Evolutionary conservation across 2,329 filamentous ascomycete genomes (phyloP).

Genomic region (Fusarium subglutinans): DNA sequence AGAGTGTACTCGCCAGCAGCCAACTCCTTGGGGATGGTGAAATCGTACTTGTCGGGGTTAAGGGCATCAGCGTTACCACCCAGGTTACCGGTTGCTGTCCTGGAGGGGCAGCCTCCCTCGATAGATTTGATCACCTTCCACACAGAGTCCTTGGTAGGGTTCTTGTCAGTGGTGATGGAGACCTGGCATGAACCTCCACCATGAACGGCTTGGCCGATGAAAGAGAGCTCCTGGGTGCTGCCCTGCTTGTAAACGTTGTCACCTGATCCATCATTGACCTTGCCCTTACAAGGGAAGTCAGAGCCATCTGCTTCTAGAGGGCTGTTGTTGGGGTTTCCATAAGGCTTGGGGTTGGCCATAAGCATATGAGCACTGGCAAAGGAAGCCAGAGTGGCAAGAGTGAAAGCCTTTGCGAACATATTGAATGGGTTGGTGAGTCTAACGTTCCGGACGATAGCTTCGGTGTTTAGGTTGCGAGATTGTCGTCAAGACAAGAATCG

Average conservation of each 20-base stretch:
- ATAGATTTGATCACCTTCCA: conserved; percentile 94
- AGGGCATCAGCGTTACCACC: conserved; percentile 54
- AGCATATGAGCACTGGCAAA: conserved; percentile 78
- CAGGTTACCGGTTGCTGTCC: conserved; percentile 50
- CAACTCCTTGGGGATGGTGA: conserved; percentile 75
- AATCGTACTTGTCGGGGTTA: conserved; percentile 70
- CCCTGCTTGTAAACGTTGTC: conserved; percentile 66
- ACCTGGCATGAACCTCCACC: conserved; percentile 95
- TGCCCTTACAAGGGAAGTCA: conserved; percentile 85
- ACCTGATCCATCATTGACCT: conserved; percentile 56
- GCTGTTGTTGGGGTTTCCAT: conserved; percentile 61
- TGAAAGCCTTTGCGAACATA: conserved; percentile 62
- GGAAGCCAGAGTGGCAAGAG: conserved; percentile 65
- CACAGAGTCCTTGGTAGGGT: conserved; percentile 70
- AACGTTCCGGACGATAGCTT: conserved; percentile 48
- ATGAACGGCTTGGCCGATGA: conserved; percentile 80
- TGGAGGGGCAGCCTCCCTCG: conserved; percentile 83
- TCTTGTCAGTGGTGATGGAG: conserved; percentile 80
- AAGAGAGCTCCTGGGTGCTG: conserved; percentile 60
- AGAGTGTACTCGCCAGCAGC: conserved; percentile 80
- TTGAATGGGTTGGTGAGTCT: conserved; percentile 48
- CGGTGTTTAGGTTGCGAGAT: conserved; percentile 31
- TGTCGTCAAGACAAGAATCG: conserved; percentile 43
- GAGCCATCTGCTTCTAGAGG: conserved; percentile 72
- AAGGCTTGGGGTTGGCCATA: conserved; percentile 75